These are phyloP conservation scores for Yamadazyma songkhlaensis DNA, from an alignment of 1,139 yeast genomes.

Conservation along the genomic window DNA sequence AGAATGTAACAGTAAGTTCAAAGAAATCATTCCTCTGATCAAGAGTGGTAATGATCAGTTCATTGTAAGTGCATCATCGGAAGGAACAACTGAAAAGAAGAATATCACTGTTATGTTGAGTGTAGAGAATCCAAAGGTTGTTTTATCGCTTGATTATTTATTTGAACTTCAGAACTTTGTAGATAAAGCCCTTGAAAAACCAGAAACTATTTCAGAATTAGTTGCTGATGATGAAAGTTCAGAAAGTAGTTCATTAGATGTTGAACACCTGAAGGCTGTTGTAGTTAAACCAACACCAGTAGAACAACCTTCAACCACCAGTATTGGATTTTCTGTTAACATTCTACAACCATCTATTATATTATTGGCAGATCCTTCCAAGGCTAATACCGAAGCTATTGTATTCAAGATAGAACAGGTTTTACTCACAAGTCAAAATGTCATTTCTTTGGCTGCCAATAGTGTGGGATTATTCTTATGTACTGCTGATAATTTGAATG, in stretches of 20 bases:
- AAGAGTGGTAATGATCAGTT: conserved; percentile 70
- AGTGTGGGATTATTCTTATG: conserved; percentile 87
- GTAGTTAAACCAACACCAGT: no score
- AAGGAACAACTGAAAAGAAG: conserved; percentile 37
- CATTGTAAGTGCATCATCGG: conserved; percentile 49
- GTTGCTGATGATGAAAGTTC: conserved; percentile 11
- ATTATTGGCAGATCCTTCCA: conserved; percentile 76
- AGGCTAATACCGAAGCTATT: conserved; percentile 74
- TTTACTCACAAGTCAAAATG: conserved; percentile 65
- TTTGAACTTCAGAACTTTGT: conserved; percentile 70
- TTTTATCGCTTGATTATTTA: conserved; percentile 82
- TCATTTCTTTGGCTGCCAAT: conserved; percentile 63
- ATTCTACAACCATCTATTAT: conserved; percentile 77
- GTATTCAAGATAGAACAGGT: conserved; percentile 87
- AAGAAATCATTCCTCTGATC: conserved; percentile 75
- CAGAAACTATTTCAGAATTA: conserved; percentile 17
- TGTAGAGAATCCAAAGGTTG: conserved; percentile 76
- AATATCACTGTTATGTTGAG: conserved; percentile 55
- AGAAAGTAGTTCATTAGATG: conserved; percentile 6
- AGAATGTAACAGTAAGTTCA: conserved; percentile 62
- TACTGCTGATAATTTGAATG: conserved; percentile 64
- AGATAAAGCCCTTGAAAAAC: conserved; percentile 39
- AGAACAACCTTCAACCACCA: not conserved
- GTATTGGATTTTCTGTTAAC: conserved; percentile 60
- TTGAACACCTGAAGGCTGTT: conserved; percentile 2